Evolutionary conservation across 2,329 filamentous ascomycete genomes (phyloP), one percentile per base, ranked within the genome.

Genomic region (Ophiocordyceps robertsii): DNA sequence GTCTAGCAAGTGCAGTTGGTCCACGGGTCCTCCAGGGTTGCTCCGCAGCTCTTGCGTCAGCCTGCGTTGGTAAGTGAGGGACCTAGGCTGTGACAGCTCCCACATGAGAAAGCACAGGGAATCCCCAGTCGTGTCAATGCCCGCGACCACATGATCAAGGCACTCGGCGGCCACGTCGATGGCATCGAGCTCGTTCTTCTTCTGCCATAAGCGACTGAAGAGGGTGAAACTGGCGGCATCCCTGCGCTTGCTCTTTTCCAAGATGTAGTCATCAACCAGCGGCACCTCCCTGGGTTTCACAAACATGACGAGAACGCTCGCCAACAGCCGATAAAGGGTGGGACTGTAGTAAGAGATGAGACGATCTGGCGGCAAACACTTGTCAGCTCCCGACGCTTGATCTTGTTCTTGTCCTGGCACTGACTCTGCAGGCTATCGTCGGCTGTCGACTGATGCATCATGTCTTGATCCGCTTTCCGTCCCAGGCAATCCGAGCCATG

Each of bases 111-210:
- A 84, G 52, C 78, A 83, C 0, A 84, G 63, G 0, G 69, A 77
- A 49, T 84, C 80, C 14, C 80, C 79, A 0, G 80, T 84, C 1
- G 81, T 84, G 51, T 84, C 80, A 46, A 84, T 82, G 0, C 80
- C 81, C 0, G 80, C 80, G 0, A 73, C 77, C 74, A 84, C 77
- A 56, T 84, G 80, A 50, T 84, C 80, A 44, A 82, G 70, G 51
- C 77, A 82, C 57, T 85, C 81, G 17, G 80, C 79, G 0, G 78
- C 78, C 47, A 75, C 70, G 50, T 79, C 70, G 3, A 74, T 59
- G 4, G 63, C 56, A 30, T 72, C 66, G 30, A 81, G 64, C 4
- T 63, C 57, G 5, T 46, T 52, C 6, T 60, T 56, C 60, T 75
- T 65, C 51, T 75, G 61, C 53, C 73, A 60, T 49, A 84, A 70